A percentile compares a stretch with the other conserved stretches of the same genome.
phyloP scores from a whole-genome alignment of 2,329 filamentous ascomycete species.

The Cladosporium sp. region DNA sequence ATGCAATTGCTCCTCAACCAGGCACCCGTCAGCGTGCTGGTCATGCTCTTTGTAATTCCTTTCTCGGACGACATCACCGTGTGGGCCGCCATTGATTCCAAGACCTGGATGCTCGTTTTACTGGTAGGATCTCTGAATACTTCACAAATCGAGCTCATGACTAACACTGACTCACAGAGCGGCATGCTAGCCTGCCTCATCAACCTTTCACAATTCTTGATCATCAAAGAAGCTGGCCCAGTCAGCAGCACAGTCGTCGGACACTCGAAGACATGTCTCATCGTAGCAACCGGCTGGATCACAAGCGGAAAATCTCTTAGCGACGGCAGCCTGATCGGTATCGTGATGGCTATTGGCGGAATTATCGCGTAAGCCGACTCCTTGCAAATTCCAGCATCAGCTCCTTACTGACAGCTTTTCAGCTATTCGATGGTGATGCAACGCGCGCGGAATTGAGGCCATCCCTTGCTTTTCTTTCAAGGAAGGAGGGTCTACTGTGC shows the following conservation, averaged over 20 bases:
- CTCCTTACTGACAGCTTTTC: constrained; percentile 2
- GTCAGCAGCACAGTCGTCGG: constrained; percentile 33
- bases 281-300: constrained; percentile 31
- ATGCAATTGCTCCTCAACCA: constrained; percentile 68
- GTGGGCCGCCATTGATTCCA: constrained; percentile 47
- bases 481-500: neutral
- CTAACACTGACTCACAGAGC: constrained; percentile 42
- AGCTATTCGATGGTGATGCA: constrained; percentile 13
- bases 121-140: constrained; percentile 43
- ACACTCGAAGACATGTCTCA: constrained; percentile 32
- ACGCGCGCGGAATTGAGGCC: constrained; percentile 3
- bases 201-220: constrained; percentile 44
- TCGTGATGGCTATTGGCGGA: constrained; percentile 29
- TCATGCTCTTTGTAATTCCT: constrained; percentile 63
- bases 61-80: constrained; percentile 61
- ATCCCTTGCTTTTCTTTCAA: neutral
- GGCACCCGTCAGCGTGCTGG: constrained; percentile 57
- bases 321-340: constrained; percentile 28
- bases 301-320: constrained; percentile 22
- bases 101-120: constrained; percentile 45
- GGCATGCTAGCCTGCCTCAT: constrained; percentile 61
- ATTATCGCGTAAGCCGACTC: constrained; percentile 26
- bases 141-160: neutral
- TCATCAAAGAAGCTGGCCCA: constrained; percentile 31
- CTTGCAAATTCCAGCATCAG: neutral